Conservation (phyloP, 2,329 filamentous ascomycete genomes). For the Arachnomyces sp. region DNA sequence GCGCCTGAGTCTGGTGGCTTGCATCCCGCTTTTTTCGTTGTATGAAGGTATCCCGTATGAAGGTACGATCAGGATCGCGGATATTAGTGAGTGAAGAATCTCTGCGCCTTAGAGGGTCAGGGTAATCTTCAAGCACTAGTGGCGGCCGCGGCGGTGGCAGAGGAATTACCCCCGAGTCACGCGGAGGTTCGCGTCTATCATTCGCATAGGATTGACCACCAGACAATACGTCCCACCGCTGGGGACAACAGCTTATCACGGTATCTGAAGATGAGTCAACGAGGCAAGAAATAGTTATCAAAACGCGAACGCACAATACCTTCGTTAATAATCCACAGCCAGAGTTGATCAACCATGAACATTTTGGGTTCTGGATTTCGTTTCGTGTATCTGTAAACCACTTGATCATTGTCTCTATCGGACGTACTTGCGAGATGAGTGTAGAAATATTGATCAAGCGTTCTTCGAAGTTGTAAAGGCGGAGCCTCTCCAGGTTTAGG, state of each 20-base stretch:
- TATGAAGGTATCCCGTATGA: too few relatives aligned
- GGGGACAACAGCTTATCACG: conserved; percentile 42
- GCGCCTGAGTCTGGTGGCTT: too few relatives aligned
- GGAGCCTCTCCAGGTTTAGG: neutral
- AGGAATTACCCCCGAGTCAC: neutral
- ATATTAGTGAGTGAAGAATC: too few relatives aligned
- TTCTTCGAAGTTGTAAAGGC: conserved; percentile 28
- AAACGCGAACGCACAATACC: neutral
- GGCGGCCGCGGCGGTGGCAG: too few relatives aligned
- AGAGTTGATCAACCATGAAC: conserved; percentile 63
- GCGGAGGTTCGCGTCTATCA: neutral
- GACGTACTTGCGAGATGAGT: conserved; percentile 50
- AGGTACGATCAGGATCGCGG: too few relatives aligned
- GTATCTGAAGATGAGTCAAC: conserved; percentile 34
- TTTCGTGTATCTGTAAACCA: conserved; percentile 53
- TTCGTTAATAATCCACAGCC: conserved; percentile 55
- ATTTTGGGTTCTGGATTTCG: conserved; percentile 47
- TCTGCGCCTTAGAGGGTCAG: too few relatives aligned
- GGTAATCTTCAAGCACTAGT: too few relatives aligned
- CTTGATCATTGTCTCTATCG: conserved; percentile 54
- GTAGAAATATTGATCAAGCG: conserved; percentile 60
- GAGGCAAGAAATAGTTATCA: neutral
- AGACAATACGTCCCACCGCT: conserved; percentile 25
- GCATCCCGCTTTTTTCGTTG: too few relatives aligned
- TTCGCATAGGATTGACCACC: neutral